Evolutionary conservation across 1,139 yeast genomes (phyloP), one percentile per base, ranked within the genome.

Genomic region (Hemisphaericaspora lyxosophila): DNA sequence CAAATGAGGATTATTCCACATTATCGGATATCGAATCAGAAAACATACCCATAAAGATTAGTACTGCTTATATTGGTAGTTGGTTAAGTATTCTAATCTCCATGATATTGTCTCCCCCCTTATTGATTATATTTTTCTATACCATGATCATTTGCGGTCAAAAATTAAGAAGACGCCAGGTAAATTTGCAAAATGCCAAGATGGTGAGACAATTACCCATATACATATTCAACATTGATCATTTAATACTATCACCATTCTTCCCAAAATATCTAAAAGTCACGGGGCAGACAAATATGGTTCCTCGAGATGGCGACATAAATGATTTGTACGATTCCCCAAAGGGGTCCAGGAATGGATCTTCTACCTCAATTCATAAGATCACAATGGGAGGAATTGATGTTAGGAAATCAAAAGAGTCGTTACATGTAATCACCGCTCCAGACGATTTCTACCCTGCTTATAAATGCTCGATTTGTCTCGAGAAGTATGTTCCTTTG

Each of bases 401-500:
- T 45, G 41, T 69, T 11, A 48, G 57, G 31, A 41, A 50, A 4
- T 45, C 55, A 3, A 51, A 56, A 3, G 36, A 42, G 2, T 41
- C 51, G 8, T 41, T 60, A 26, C 55, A 57, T 36, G 49, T 66
- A 5, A 44, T 70, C 25, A 49, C 61, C 1, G 58, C 68, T 7
- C 65, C 67, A 4, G 49, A 56, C 23, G 73, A 70, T 49, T 71
- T 59, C 43, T 70, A 54, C 41, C 67, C 70, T 0, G 55, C 75
- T 3, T 67, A 55, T 46, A 71, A 70, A 47, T 71, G 77, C 45
- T 65, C 73, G 8, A 71, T 71, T n/a, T 71, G 77, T 46, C 61
- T 71, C 38, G 76, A 68, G 11, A 60, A 53, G 41, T 70, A 66
- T 44, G 49, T 54, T 14, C 72, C 73, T 2, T 56, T 70, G 27